These are phyloP conservation scores for Backusella luteola DNA, from an alignment of 192 early-diverging fungal genomes.

Conservation along the genomic window DNA sequence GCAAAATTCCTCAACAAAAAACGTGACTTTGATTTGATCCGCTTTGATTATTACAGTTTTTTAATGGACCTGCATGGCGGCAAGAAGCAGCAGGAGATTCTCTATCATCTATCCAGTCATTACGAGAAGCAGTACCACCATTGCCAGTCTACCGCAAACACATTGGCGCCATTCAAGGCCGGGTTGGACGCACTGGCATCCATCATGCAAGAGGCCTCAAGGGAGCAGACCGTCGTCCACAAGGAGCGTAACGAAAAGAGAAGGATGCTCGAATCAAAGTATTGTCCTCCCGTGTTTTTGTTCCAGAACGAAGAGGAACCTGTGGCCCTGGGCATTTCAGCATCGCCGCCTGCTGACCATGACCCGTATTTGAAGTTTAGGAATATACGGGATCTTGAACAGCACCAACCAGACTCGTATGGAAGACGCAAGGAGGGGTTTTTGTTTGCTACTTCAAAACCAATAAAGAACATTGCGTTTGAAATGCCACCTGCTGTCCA, in stretches of 20 bases:
- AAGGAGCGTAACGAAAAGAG: slow-evolving; percentile 56
- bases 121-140: slow-evolving; percentile 50
- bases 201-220: slow-evolving; percentile 50
- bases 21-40: slow-evolving; percentile 57
- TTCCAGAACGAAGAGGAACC: not conserved
- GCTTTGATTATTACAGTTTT: slow-evolving; percentile 58
- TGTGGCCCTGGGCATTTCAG: not conserved
- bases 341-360: not conserved
- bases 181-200: slow-evolving; percentile 42
- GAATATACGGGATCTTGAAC: slow-evolving; percentile 62
- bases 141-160: slow-evolving; percentile 31
- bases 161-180: slow-evolving; percentile 36
- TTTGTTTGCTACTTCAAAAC: slow-evolving; percentile 57
- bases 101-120: slow-evolving; percentile 51
- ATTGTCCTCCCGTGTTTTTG: not conserved
- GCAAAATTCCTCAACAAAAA: slow-evolving; percentile 55
- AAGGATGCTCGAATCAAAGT: slow-evolving; percentile 34
- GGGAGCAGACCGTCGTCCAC: slow-evolving; percentile 41
- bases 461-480: slow-evolving; percentile 29
- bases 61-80: slow-evolving; percentile 55
- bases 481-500: slow-evolving; percentile 22
- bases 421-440: slow-evolving; percentile 56
- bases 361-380: slow-evolving; percentile 36
- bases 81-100: slow-evolving; percentile 56
- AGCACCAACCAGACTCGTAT: slow-evolving; percentile 45